A percentile compares a stretch with the other conserved stretches of the same genome.
Evolutionary conservation across 139 green algal genomes (phyloP).

Genomic region (Diplosphaera chodatii): DNA sequence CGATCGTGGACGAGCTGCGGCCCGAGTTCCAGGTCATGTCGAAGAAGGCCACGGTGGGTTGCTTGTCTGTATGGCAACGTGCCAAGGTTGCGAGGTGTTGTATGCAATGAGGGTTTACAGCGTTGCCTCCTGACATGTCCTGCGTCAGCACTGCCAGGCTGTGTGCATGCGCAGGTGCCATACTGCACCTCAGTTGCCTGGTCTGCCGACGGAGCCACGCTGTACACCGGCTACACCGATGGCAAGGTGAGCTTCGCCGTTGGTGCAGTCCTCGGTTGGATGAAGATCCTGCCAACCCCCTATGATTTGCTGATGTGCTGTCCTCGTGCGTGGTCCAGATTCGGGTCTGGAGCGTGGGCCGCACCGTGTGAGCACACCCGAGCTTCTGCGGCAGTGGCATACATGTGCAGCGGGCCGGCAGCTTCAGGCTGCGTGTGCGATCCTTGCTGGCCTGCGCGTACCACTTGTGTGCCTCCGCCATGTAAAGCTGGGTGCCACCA

Average conservation of each 20-base stretch:
- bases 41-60: conserved; percentile 16
- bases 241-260: conserved; percentile 12
- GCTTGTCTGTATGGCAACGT: not conserved
- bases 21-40: conserved; percentile 38
- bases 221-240: conserved; percentile 91
- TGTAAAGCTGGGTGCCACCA: conserved; percentile 12
- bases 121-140: no score
- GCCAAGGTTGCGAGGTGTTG: not conserved
- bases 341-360: conserved; percentile 68
- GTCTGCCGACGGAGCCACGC: conserved; percentile 91
- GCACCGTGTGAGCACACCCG: conserved; percentile 21
- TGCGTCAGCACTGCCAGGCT: no score
- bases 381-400: not conserved
- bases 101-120: no score
- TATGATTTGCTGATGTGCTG: no score
- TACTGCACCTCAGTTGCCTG: conserved; percentile 95
- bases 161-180: conserved; percentile 63
- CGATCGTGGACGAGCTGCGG: conserved; percentile 86
- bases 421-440: not conserved
- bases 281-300: no score
- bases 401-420: not conserved
- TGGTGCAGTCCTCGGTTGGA: no score
- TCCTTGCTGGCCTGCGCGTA: not conserved
- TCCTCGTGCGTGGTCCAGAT: conserved; percentile 22
- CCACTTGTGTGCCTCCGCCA: no score